Percentiles rank a stretch among this genome's conserved stretches.
Evolutionary conservation across 139 green algal genomes (phyloP).

Genomic region (Chlorokybus atmophyticus): DNA sequence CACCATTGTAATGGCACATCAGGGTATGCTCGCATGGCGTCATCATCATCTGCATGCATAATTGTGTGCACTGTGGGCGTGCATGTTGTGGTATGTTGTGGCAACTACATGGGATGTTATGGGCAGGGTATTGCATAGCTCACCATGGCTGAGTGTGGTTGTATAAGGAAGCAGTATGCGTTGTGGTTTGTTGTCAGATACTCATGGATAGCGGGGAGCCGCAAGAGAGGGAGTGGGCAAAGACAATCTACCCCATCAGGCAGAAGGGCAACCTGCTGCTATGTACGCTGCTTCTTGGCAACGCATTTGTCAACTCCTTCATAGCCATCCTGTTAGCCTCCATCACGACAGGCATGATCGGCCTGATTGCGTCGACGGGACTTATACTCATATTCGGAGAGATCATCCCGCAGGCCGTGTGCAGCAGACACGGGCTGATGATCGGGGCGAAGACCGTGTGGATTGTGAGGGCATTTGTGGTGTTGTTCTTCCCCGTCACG

Average conservation of each 20-base stretch:
- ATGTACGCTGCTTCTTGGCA: slow-evolving; percentile 54
- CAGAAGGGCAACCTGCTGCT: slow-evolving; percentile 48
- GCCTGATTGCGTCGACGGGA: slow-evolving; percentile 32
- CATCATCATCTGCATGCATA: too few relatives aligned
- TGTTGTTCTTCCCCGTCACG: slow-evolving; percentile 41
- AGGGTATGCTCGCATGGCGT: too few relatives aligned
- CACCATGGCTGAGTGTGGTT: too few relatives aligned
- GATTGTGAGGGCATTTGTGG: slow-evolving; percentile 64
- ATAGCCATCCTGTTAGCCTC: slow-evolving; percentile 38
- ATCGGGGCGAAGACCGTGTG: slow-evolving; percentile 64
- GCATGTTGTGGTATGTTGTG: too few relatives aligned
- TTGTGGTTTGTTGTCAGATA: too few relatives aligned
- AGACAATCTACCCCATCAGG: slow-evolving; percentile 31
- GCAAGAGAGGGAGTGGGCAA: slow-evolving; percentile 13
- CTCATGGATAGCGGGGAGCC: slow-evolving; percentile 18
- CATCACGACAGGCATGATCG: slow-evolving; percentile 27
- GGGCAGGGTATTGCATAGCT: too few relatives aligned
- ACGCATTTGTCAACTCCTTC: slow-evolving; percentile 41
- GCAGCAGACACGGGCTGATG: slow-evolving; percentile 64
- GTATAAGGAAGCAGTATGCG: too few relatives aligned
- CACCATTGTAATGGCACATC: too few relatives aligned
- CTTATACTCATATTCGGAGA: slow-evolving; percentile 62
- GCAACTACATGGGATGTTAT: too few relatives aligned
- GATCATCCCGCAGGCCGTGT: slow-evolving; percentile 65
- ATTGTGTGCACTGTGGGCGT: too few relatives aligned